Base-by-base conservation (phyloP, 768 basidiomycete genomes). In the Pleurotus tuber-regium region DNA sequence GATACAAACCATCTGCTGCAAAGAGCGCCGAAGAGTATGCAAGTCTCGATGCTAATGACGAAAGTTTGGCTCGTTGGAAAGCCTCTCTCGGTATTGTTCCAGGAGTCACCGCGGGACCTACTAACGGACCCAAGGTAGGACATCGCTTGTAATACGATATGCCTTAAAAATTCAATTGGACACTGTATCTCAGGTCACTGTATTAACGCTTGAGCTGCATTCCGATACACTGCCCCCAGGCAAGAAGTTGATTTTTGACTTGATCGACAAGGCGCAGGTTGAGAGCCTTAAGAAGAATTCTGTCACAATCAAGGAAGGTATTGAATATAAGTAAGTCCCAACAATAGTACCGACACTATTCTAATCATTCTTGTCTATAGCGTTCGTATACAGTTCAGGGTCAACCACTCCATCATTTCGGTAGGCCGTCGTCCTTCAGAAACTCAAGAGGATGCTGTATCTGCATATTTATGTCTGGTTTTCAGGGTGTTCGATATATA, bases 31-130 rank as follows among this genome's bases (percentile, higher is more conserved):
- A 90, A 21, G 91, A 95, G 66, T 90, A 92, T 39, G 87, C 90
- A 21, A 70, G 84, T 31, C 81, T 96, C 38, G 95, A 97, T 70
- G 85, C 87, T 25, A 77, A 89, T 55, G 95, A 98, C 66, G 95
- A 97, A 70, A 92, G 90, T 66, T 79, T 98, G 61, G 85, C 87
- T 26, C 85, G 92, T 57, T 98, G 96, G 96, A 98, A 98, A 67
- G 92, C 91, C 31, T 92, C 87, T 48, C 78, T 98, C 23, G 96
- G 96, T 48, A 84, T 98, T 54, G 77, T 80, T 46, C 77, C 82
- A 28, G 84, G 79, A 24, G 73, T 65, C 16, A 23, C 64, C 3
- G 24, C 43, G 11, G 70, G 63, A 16, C 62, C 72, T 51, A 65
- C 72, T 11, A 68, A 54, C 58, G 82, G 81, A 11, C 88, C 89